Evolutionary conservation across 2,329 filamentous ascomycete species (phyloP).

Genomic region (Fusarium chuoi): DNA sequence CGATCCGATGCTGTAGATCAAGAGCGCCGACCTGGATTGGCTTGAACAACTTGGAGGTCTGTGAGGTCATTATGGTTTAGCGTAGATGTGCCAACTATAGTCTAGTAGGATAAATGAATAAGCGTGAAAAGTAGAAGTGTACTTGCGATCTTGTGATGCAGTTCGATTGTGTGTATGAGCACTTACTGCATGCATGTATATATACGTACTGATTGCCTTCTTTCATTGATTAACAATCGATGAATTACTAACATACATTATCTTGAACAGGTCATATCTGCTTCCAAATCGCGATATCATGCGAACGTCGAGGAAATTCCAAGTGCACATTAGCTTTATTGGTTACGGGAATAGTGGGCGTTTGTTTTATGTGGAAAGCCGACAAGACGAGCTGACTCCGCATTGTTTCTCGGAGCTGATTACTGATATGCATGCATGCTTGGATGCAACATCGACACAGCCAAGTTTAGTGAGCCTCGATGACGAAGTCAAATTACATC

Average conservation of each 20-base stretch:
- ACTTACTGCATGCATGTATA: background rate
- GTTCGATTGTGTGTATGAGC: background rate
- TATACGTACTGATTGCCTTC: background rate
- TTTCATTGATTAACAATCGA: background rate
- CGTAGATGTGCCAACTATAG: background rate
- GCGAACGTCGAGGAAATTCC: background rate
- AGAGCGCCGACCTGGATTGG: slow-evolving; percentile 53
- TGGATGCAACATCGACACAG: background rate
- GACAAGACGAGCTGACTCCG: background rate
- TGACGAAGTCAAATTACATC: too few relatives aligned
- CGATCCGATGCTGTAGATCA: slow-evolving; percentile 56
- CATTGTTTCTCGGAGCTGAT: background rate
- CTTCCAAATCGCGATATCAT: background rate
- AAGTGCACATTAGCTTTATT: background rate
- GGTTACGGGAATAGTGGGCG: background rate
- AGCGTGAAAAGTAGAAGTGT: background rate
- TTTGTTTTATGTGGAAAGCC: background rate
- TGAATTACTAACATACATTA: background rate
- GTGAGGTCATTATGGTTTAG: background rate
- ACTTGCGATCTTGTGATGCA: background rate
- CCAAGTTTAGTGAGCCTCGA: background rate
- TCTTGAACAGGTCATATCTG: background rate
- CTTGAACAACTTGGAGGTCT: slow-evolving; percentile 49
- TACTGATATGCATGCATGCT: background rate
- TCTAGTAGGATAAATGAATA: background rate